Percentiles rank a stretch among this genome's conserved stretches.
Conservation (phyloP, 805 yeast genomes). For the Yarrowia sp. region DNA sequence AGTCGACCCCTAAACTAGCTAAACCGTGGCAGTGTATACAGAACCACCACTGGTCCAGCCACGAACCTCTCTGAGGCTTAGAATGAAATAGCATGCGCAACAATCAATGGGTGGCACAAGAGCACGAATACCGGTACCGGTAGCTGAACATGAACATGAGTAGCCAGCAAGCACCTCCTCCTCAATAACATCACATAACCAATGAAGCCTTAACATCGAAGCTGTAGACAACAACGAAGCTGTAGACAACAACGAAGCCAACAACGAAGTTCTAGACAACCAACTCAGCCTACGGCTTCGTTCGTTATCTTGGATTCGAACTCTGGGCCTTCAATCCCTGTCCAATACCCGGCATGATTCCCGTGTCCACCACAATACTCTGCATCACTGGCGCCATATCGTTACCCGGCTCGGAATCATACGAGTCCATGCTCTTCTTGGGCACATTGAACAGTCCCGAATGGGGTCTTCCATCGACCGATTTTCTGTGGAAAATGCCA, state of each 20-base stretch:
- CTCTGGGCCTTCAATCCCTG: slow-evolving; percentile 22
- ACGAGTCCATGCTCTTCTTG: slow-evolving; percentile 23
- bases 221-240: no score
- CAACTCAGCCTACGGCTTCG: background rate
- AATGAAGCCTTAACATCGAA: no score
- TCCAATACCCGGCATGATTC: slow-evolving; percentile 32
- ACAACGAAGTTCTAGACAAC: no score
- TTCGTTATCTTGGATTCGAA: background rate
- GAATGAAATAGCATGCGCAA: background rate
- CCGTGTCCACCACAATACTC: slow-evolving; percentile 37
- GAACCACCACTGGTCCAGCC: no score
- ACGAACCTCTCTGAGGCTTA: no score
- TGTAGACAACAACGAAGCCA: no score
- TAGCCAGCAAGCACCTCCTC: no score
- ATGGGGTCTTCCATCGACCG: slow-evolving; percentile 28
- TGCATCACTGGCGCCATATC: slow-evolving; percentile 36
- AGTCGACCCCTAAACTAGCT: no score
- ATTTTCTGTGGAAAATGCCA: slow-evolving; percentile 15
- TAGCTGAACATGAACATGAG: no score
- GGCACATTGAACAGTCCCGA: slow-evolving; percentile 6
- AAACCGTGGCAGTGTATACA: no score
- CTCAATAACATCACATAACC: no score
- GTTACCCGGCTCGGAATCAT: slow-evolving; percentile 2
- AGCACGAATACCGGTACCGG: no score
- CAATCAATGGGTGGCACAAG: background rate